These are phyloP conservation scores for Insectozyma bohioensis DNA, from an alignment of 1,139 yeast species.

Conservation along the genomic window DNA sequence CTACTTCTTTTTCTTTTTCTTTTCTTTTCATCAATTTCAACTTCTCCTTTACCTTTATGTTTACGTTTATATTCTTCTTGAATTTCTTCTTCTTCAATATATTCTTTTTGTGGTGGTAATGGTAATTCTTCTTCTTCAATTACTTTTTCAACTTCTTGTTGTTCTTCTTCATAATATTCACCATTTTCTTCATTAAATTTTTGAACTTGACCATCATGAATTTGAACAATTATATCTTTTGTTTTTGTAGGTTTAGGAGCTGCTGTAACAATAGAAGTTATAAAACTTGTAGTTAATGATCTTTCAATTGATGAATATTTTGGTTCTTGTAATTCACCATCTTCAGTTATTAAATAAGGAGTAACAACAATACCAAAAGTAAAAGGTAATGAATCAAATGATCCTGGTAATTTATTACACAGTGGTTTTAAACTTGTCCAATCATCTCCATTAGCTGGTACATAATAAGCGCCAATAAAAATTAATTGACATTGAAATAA, in stretches of 20 bases:
- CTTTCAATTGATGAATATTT: conserved; percentile 16
- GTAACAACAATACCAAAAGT: conserved; percentile 37
- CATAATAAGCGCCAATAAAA: conserved; percentile 16
- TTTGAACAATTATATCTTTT: conserved; percentile 25
- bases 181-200: conserved; percentile 13
- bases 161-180: conserved; percentile 3
- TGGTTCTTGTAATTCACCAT: conserved; percentile 18
- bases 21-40: no score
- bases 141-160: conserved; percentile 3
- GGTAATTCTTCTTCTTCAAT: neutral
- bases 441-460: conserved; percentile 35
- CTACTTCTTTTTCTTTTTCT: conserved; percentile 1
- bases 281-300: conserved; percentile 20
- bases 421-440: conserved; percentile 35
- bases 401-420: conserved; percentile 17
- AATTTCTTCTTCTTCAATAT: conserved; percentile 1
- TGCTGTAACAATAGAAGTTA: conserved; percentile 21
- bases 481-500: neutral
- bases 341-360: conserved; percentile 20
- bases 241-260: conserved; percentile 27
- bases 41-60: no score
- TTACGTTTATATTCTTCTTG: conserved; percentile 6
- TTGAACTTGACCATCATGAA: conserved; percentile 35
- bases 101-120: conserved; percentile 3
- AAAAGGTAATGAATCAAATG: conserved; percentile 28